phyloP scores from a whole-genome alignment of 495 filamentous ascomycete genomes.

The Chaetomium cochliodes region DNA sequence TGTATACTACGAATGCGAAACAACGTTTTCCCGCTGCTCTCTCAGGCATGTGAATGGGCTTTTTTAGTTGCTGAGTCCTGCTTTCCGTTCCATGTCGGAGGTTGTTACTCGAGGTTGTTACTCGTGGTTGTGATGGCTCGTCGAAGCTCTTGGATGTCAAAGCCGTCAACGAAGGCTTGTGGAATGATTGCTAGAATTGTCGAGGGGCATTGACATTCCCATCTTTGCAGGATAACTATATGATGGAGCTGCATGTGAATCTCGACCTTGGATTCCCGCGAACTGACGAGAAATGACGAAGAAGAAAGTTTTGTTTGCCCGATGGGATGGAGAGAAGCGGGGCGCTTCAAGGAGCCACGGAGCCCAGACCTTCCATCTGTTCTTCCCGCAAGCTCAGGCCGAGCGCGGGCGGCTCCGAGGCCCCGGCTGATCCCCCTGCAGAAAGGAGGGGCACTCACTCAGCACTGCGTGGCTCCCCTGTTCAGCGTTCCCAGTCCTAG shows the following conservation, averaged over 20 bases:
- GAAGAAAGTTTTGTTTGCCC: no score
- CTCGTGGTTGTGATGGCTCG: no score
- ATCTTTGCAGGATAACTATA: no score
- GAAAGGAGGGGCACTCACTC: background rate
- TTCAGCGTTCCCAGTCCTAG: background rate
- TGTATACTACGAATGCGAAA: no score
- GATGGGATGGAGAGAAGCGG: background rate
- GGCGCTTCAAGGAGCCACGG: background rate
- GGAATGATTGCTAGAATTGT: background rate
- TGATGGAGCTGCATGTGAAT: background rate
- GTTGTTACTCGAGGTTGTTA: no score
- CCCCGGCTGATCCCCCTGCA: background rate
- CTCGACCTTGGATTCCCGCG: background rate
- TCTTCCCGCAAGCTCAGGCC: background rate
- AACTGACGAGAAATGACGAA: background rate
- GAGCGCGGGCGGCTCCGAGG: constrained; percentile 16
- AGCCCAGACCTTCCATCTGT: background rate
- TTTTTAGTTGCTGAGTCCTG: no score
- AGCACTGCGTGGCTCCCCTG: background rate
- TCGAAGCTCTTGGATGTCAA: no score
- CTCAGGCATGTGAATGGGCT: no score
- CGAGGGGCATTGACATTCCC: no score
- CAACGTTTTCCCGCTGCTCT: no score
- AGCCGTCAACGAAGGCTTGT: background rate
- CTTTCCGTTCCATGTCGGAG: no score